Percentiles rank a stretch among this genome's conserved stretches.
phyloP scores from a whole-genome alignment of 306 rosid species.

The Sophora flavescens region DNA sequence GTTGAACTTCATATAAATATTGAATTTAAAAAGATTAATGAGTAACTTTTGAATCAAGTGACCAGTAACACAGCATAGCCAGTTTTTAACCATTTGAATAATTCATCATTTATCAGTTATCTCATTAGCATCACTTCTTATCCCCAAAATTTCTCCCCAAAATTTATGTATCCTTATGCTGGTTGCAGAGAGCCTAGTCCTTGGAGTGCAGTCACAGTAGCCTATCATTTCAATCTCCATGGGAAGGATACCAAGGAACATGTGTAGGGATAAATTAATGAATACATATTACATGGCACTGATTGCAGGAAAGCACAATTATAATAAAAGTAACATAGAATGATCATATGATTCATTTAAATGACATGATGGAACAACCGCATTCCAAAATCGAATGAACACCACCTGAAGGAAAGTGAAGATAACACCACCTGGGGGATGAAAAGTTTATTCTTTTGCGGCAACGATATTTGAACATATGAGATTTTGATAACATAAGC shows the following conservation, averaged over 20 bases:
- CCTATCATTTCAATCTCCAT: neutral
- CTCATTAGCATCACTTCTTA: neutral
- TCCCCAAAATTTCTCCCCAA: neutral
- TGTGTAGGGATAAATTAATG: neutral
- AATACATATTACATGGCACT: slow-evolving; percentile 18
- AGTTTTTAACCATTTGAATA: neutral
- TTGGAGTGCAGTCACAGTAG: too few relatives aligned
- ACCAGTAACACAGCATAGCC: too few relatives aligned
- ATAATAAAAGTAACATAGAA: neutral
- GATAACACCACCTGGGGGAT: neutral
- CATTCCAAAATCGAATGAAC: slow-evolving; percentile 20
- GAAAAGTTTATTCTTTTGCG: neutral
- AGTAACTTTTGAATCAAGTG: neutral
- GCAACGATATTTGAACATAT: too few relatives aligned
- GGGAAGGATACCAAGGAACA: slow-evolving; percentile 2
- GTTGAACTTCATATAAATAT: neutral
- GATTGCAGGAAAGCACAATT: slow-evolving; percentile 27
- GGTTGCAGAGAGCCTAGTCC: neutral
- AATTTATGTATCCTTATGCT: neutral
- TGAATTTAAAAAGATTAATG: too few relatives aligned
- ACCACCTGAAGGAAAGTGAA: slow-evolving; percentile 15
- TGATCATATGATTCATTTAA: slow-evolving; percentile 22
- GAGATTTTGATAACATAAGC: too few relatives aligned
- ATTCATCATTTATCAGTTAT: neutral
- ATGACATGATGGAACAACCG: slow-evolving; percentile 18